These are phyloP conservation scores for Tylopilus rubrobrunneus DNA, from an alignment of 768 basidiomycete species.

Conservation along the genomic window DNA sequence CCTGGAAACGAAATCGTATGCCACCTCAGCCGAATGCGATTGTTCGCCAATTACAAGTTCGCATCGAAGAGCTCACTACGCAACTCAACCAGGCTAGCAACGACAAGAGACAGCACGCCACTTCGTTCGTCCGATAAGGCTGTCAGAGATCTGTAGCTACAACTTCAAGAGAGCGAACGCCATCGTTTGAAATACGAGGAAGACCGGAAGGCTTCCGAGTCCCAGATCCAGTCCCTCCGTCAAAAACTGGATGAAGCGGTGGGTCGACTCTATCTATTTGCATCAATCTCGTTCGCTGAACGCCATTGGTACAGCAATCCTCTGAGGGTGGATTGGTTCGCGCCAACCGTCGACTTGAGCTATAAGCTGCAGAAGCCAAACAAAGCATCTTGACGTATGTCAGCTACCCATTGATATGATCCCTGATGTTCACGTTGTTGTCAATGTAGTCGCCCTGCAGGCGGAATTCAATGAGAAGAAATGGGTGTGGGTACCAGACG, in stretches of 20 bases:
- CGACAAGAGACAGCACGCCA: slow-evolving; percentile 34
- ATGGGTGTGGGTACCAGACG: slow-evolving; percentile 98
- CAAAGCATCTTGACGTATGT: slow-evolving; percentile 66
- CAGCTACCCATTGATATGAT: not conserved
- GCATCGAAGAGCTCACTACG: slow-evolving; percentile 64
- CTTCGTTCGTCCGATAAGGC: slow-evolving; percentile 45
- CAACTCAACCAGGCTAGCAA: slow-evolving; percentile 42
- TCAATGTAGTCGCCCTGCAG: slow-evolving; percentile 75
- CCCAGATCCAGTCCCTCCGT: slow-evolving; percentile 54
- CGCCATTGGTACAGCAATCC: slow-evolving; percentile 52
- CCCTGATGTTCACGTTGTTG: not conserved
- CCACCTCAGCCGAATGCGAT: slow-evolving; percentile 55
- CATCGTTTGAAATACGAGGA: slow-evolving; percentile 61
- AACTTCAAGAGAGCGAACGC: slow-evolving; percentile 59
- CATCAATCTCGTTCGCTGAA: not conserved
- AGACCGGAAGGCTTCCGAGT: slow-evolving; percentile 57
- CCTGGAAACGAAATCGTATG: slow-evolving; percentile 73
- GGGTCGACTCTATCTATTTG: slow-evolving; percentile 21
- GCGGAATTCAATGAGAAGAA: slow-evolving; percentile 97
- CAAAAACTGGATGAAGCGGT: slow-evolving; percentile 61
- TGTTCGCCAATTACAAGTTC: slow-evolving; percentile 60
- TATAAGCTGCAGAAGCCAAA: slow-evolving; percentile 71
- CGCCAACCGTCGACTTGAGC: slow-evolving; percentile 70
- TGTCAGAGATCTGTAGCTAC: slow-evolving; percentile 50
- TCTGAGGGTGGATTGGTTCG: slow-evolving; percentile 63